phyloP scores from a whole-genome alignment of 805 yeast species.

The Candida succiphila region DNA sequence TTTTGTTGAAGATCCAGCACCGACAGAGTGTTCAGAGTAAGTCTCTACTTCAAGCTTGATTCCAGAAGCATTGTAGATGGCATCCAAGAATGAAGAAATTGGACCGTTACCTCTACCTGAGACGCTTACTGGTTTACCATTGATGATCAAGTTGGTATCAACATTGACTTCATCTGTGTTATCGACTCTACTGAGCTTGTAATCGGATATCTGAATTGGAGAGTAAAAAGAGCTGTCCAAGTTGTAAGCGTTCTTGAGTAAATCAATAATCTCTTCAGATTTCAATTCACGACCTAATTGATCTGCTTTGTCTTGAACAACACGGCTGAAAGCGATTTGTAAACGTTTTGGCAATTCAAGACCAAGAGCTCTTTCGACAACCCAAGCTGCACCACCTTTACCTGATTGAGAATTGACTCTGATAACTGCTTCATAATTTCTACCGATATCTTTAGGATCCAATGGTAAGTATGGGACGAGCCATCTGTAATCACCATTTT shows the following conservation, averaged over 20 bases:
- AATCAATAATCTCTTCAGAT: conserved; percentile 49
- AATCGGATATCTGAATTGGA: conserved; percentile 29
- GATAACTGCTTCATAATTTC: conserved; percentile 74
- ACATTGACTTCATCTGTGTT: conserved; percentile 26
- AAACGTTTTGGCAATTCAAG: conserved; percentile 64
- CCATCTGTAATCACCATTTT: conserved; percentile 46
- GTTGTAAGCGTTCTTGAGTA: conserved; percentile 50
- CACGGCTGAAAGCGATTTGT: conserved; percentile 57
- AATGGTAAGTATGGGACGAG: conserved; percentile 67
- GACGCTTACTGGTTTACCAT: conserved; percentile 24
- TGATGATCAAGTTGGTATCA: conserved; percentile 29
- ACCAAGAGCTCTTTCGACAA: conserved; percentile 58
- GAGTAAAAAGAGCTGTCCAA: conserved; percentile 26
- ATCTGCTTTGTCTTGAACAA: conserved; percentile 60
- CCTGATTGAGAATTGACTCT: conserved; percentile 84
- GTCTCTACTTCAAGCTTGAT: conserved; percentile 50
- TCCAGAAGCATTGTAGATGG: conserved; percentile 42
- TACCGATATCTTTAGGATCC: conserved; percentile 75
- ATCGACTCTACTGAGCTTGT: conserved; percentile 23
- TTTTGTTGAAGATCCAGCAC: conserved; percentile 58
- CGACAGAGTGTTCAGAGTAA: conserved; percentile 66
- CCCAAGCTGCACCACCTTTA: conserved; percentile 85
- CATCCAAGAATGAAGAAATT: conserved; percentile 62
- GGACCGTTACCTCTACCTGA: conserved; percentile 72
- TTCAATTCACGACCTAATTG: conserved; percentile 58